Conservation (phyloP, 768 basidiomycete genomes). For the Hericium alpestre region DNA sequence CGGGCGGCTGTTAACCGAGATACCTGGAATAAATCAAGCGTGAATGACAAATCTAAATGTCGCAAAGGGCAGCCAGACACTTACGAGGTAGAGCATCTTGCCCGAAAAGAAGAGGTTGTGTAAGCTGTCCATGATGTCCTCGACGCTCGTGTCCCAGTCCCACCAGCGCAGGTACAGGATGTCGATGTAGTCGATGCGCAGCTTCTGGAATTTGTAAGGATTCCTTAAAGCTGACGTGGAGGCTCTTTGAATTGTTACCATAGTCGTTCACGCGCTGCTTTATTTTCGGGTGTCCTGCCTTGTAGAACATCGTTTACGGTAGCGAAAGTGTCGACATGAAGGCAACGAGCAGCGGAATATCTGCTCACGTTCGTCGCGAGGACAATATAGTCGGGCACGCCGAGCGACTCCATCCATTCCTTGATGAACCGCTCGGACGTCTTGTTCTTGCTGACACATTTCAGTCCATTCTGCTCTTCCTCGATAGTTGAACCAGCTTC, state of each 20-base stretch:
- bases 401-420: too few relatives aligned
- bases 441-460: too few relatives aligned
- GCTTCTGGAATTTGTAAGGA: conserved; percentile 31
- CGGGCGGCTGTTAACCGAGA: too few relatives aligned
- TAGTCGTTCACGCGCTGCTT: conserved; percentile 18
- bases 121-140: conserved; percentile 32
- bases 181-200: conserved; percentile 20
- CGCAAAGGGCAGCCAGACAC: background rate
- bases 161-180: conserved; percentile 31
- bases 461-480: too few relatives aligned
- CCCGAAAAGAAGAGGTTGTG: conserved; percentile 28
- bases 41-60: background rate
- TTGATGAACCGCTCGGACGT: too few relatives aligned
- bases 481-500: too few relatives aligned
- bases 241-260: conserved; percentile 30
- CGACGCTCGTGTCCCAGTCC: conserved; percentile 17
- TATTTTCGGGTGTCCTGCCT: background rate
- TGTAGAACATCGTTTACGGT: too few relatives aligned
- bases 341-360: too few relatives aligned
- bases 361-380: too few relatives aligned
- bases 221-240: conserved; percentile 23
- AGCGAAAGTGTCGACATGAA: too few relatives aligned
- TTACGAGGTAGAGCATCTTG: conserved; percentile 30
- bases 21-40: conserved; percentile 2
- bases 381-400: too few relatives aligned